Conservation (phyloP, 257 asterid genomes). For the Capsicum pubescens region DNA sequence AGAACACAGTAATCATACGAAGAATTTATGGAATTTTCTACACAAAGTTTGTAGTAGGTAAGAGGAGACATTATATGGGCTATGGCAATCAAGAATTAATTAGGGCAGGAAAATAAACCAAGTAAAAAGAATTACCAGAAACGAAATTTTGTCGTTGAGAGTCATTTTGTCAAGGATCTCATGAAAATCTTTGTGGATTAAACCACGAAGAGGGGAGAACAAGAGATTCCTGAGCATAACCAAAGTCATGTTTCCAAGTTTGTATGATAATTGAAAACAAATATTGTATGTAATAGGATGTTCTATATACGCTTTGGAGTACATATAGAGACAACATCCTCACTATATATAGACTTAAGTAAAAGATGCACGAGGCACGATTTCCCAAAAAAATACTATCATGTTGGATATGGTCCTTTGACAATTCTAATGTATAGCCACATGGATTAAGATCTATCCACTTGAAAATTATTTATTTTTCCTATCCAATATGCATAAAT, state of each 20-base stretch:
- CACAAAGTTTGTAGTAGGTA: not conserved
- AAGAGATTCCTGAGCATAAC: conserved; percentile 41
- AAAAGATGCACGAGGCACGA: not conserved
- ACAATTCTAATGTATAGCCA: not conserved
- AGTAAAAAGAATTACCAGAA: conserved; percentile 46
- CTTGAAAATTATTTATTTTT: not conserved
- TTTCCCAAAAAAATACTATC: not conserved
- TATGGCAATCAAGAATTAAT: not conserved
- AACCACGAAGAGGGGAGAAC: conserved; percentile 43
- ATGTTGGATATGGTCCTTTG: not conserved
- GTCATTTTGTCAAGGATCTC: conserved; percentile 48
- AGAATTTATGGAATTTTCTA: too few species aligned
- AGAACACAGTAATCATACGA: too few species aligned
- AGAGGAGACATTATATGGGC: too few species aligned
- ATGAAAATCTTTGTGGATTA: conserved; percentile 60
- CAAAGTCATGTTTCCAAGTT: not conserved
- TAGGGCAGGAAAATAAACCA: not conserved
- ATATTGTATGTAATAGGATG: not conserved
- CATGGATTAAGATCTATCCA: not conserved
- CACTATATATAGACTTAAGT: not conserved
- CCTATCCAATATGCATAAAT: not conserved
- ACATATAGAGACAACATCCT: not conserved
- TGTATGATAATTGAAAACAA: not conserved
- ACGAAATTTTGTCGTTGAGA: conserved; percentile 49
- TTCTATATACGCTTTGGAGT: not conserved